Evolutionary conservation across 345 rosid species (phyloP).

Genomic region (Heritiera fomes): DNA sequence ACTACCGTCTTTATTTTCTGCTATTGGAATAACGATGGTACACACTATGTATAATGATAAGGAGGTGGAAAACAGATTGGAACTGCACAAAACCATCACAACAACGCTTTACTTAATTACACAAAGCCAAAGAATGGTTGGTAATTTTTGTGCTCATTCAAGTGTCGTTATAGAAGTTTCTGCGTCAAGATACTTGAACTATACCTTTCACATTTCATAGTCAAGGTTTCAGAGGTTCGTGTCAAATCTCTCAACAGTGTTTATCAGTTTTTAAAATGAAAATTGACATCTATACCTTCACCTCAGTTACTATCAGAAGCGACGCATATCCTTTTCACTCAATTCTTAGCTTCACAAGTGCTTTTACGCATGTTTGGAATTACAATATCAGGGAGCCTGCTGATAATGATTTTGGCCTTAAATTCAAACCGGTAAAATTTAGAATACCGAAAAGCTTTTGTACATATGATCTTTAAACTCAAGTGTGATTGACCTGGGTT

Average conservation of each 20-base stretch:
- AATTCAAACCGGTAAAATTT: neutral
- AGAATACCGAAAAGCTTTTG: neutral
- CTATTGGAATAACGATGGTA: neutral
- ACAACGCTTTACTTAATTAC: neutral
- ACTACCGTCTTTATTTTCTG: neutral
- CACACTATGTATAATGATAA: neutral
- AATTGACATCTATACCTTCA: slow-evolving; percentile 4
- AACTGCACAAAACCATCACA: neutral
- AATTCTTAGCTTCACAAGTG: neutral
- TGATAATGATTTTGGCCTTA: neutral
- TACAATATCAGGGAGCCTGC: neutral
- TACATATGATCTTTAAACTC: neutral
- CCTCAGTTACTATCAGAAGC: neutral
- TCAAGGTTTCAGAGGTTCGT: neutral
- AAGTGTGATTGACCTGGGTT: neutral
- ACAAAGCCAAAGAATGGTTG: neutral
- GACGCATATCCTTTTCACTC: neutral
- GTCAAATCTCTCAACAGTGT: neutral
- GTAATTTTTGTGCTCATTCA: neutral
- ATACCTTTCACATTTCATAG: neutral
- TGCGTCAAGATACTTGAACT: neutral
- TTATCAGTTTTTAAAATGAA: neutral
- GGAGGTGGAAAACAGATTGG: no score
- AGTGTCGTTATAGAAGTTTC: neutral
- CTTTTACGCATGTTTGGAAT: neutral